Evolutionary conservation across 768 basidiomycete genomes (phyloP), one percentile per base, ranked within the genome.

Genomic region (Naematelia encephala): DNA sequence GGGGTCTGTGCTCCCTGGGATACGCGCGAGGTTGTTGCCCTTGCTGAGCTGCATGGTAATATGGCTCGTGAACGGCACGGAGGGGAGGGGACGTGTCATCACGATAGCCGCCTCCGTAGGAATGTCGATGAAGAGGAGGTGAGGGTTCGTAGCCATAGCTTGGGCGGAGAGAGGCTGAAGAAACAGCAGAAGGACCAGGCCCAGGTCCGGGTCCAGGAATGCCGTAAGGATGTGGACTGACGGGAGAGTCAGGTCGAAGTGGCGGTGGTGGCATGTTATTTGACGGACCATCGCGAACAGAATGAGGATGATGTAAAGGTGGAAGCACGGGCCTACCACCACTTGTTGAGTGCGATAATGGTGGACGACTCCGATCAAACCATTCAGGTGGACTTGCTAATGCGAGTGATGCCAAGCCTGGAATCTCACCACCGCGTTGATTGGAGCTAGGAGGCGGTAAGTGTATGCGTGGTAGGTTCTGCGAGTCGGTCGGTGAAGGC

Each of bases 51-150:
- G n/a, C 26, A n/a, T 50, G 28, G 51, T 21, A 19, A 5, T 30
- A 29, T 19, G 46, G 46, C 19, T 47, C 46, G n/a, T 52, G 25
- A 28, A 52, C 19, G 21, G 51, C 26, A 5, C 51, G 51, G 26
- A 52, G 51, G 29, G 51, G 51, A 34, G 51, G 51, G 12, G 51
- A 52, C 27, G 12, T n/a, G 28, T 52, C 51, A 13, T 52, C 26
- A 16, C 29, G 34, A 5, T 19, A 29, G 23, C 19, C 19, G 51
- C 25, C 14, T 16, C n/a, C 48, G 48, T 27, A 27, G 5, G 48
- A 27, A 23, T 50, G 22, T 26, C 48, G 16, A 16, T 16, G 34
- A 8, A 16, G 8, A 8, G 34, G 34, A 8, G 34, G 34, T 39
- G 34, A 16, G 8, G 8, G 34, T 16, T 39, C 34, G 34, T 39